Conservation (phyloP, 2,329 filamentous ascomycete species). For the Pseudohalonectria lignicola region DNA sequence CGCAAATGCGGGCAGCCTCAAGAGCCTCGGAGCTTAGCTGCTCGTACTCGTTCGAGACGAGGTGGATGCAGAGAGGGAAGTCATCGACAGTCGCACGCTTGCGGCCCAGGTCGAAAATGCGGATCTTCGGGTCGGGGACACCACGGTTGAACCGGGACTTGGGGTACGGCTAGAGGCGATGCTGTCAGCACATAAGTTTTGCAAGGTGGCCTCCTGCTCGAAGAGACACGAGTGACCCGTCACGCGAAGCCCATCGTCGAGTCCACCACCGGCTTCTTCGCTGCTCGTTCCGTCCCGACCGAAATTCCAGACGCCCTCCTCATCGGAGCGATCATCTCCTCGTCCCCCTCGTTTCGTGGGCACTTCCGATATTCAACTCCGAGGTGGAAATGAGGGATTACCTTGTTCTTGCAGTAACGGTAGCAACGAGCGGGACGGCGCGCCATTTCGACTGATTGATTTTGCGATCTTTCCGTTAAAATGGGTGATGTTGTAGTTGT, state of each 20-base stretch:
- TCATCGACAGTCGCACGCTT: constrained; percentile 99
- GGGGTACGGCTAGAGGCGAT: constrained; percentile 77
- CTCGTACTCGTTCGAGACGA: constrained; percentile 99
- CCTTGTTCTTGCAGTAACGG: constrained; percentile 99
- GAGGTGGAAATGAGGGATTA: constrained; percentile 39
- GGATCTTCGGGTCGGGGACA: constrained; percentile 78
- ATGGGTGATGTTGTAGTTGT: constrained; percentile 21
- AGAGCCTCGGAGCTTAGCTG: constrained; percentile 99
- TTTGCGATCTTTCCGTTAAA: constrained; percentile 15
- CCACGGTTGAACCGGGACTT: constrained; percentile 99
- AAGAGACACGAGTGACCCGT: no score
- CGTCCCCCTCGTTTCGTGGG: no score
- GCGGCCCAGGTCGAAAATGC: constrained; percentile 98
- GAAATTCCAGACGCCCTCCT: no score
- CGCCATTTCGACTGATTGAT: constrained; percentile 82
- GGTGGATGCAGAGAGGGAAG: constrained; percentile 98
- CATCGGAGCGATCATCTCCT: no score
- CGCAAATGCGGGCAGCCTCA: constrained; percentile 99
- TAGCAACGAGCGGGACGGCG: constrained; percentile 99
- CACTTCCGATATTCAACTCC: no score
- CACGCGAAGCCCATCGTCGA: no score
- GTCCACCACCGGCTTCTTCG: no score
- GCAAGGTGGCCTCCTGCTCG: no score
- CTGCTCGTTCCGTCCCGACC: no score
- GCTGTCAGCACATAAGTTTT: no score